Base-by-base conservation (phyloP, 495 filamentous ascomycete species). In the Daldinia caldariorum region DNA sequence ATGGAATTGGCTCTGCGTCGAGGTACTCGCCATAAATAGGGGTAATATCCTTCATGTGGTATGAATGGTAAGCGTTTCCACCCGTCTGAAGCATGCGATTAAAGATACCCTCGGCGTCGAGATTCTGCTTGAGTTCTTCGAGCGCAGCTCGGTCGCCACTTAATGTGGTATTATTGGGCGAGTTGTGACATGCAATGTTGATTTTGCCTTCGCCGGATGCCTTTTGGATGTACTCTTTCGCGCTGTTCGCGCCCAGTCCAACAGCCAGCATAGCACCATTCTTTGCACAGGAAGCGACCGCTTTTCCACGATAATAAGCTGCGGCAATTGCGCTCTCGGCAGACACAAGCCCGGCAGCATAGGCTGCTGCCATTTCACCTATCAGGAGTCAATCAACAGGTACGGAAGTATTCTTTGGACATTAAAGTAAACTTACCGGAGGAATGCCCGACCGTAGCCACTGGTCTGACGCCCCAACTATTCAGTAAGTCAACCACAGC, bases 241-340 rank as follows among this genome's bases (percentile, higher is more conserved):
- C 60, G 0, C 37, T 77, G 3, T 82, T 71, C 2, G 43, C 45
- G 0, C 78, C 73, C 0, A 79, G 58, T 0, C 82, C 84, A 47
- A 79, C 80, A 2, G 85, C 85, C 6, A 86, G 31, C 86, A 89
- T 88, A 10, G 72, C 74, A 2, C 85, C 85, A 22, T 61, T 41
- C 0, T 49, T 56, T 5, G 59, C 59, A 51, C 63, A 20, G 43
- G 7, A 41, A 0, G 32, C 12, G 12, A 18, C 39, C 12, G 16
- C 39, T 43, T 80, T 20, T 6, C 86, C 86, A 20, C 87, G 79
- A 37, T 79, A 82, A 62, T 86, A 88, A 0, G 87, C 84, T 57
- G 86, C 70, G 0, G 64, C 58, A 16, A 87, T 81, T 0, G 85
- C 86, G 29, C 83, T 79, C 0, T 14, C 2, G 2, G 70, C 61